These are phyloP conservation scores for Kandelia obovata DNA, from an alignment of 345 rosid species.

Conservation along the genomic window DNA sequence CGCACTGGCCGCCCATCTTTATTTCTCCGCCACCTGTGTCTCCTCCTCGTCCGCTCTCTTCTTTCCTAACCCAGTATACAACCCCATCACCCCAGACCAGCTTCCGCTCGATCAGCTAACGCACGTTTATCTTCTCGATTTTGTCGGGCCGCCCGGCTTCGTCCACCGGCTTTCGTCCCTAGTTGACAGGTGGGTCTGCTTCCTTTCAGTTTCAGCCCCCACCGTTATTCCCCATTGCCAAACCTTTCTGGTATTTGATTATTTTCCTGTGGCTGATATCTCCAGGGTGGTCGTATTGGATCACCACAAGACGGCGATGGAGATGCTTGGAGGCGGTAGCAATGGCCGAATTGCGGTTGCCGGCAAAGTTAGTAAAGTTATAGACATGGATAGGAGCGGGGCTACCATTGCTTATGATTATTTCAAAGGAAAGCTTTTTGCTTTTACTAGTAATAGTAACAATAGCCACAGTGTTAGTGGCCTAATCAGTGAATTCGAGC, in stretches of 20 bases:
- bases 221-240: not conserved
- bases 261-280: not conserved
- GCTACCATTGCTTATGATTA: conserved; percentile 75
- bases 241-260: not conserved
- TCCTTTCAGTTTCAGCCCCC: not conserved
- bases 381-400: conserved; percentile 70
- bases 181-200: conserved; percentile 31
- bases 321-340: conserved; percentile 32
- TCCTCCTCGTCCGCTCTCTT: conserved; percentile 37
- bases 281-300: conserved; percentile 52
- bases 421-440: conserved; percentile 46
- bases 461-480: not conserved
- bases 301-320: conserved; percentile 69
- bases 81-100: conserved; percentile 43
- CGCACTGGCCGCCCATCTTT: conserved; percentile 70
- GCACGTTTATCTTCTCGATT: conserved; percentile 70
- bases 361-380: conserved; percentile 45
- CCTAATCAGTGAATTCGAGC: conserved; percentile 29
- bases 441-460: conserved; percentile 1
- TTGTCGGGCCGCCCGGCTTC: conserved; percentile 59
- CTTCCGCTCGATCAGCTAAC: conserved; percentile 59
- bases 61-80: conserved; percentile 69
- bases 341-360: conserved; percentile 8
- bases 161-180: conserved; percentile 46
- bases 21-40: conserved; percentile 38